Base-by-base conservation (phyloP, 1,284 basidiomycete species). In the Hypsizygus ulmarius region DNA sequence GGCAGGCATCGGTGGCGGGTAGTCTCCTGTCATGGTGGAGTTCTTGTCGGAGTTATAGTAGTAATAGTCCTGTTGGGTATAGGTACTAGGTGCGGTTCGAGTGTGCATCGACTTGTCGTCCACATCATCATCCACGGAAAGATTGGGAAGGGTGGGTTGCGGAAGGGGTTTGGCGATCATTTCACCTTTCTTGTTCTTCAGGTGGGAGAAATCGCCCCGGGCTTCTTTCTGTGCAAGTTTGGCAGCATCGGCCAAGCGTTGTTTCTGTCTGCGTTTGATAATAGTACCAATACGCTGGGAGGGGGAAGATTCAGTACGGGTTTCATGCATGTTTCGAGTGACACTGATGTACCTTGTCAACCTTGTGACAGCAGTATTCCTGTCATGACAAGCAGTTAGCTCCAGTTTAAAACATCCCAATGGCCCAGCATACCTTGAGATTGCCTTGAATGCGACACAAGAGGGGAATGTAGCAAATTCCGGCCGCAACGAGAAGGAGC, bases 321-420 rank as follows among this genome's bases (percentile, higher is more conserved):
- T 54, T 41, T 25, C 8, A 41, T 38, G 37, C 40, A 21, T 5
- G 34, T 27, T 39, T 45, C 28, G 27, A 39, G 15, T 4, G 21
- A 37, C 12, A 53, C 60, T 11, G 10, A 15, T 19, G 55, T 62
- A 90, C 88, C 82, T 97, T 97, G 73, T 98, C 96, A 47, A 97
- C 93, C 72, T 98, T 97, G 74, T 98, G 93, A 69, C 95, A 98
- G 67, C 92, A 93, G 70, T 97, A 98, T 78, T 98, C 96, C 84
- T 95, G 64, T 29, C 56, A 29, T 39, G 35, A 39, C 38, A 41
- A 37, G n/a, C 16, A 25, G 34, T 39, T 19, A 42, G 45, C 33
- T 43, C 42, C 39, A 43, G 27, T 14, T 25, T 6, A 16, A 19
- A 28, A 27, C 39, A 39, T 1, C 12, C 18, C 8, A 6, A 39